Conservation (phyloP, 176 grass and related monocot species). For the Triticum turgidum region DNA sequence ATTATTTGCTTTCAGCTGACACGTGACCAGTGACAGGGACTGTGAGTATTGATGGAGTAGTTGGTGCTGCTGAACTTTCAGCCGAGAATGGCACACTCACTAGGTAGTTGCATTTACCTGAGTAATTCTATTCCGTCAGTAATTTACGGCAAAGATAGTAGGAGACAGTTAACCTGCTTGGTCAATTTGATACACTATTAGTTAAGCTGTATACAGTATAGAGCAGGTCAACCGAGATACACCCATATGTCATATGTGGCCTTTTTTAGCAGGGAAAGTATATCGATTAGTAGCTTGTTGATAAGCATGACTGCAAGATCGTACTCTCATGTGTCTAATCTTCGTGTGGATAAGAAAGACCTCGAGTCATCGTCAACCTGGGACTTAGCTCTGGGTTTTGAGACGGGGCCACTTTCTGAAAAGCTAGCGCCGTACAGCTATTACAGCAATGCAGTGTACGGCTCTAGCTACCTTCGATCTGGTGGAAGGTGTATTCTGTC, state of each 20-base stretch:
- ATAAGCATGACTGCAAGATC: not conserved
- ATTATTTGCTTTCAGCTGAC: conserved; percentile 14
- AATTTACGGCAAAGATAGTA: not conserved
- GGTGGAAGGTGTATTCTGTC: not conserved
- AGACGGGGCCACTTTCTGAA: not conserved
- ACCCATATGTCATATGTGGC: not conserved
- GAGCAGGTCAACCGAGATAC: not conserved
- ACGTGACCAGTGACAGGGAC: not conserved
- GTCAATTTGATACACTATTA: not conserved
- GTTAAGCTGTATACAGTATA: not conserved
- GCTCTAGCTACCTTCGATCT: not conserved
- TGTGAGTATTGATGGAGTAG: conserved; percentile 25
- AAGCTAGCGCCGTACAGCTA: conserved; percentile 13
- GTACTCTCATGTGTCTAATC: not conserved
- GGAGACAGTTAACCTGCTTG: not conserved
- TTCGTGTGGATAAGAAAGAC: conserved; percentile 8
- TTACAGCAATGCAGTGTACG: not conserved
- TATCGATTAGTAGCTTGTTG: not conserved
- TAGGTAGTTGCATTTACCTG: not conserved
- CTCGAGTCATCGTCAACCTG: not conserved
- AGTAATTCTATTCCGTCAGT: not conserved
- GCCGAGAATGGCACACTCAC: not conserved
- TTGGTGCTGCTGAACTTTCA: not conserved
- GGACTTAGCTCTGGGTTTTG: not conserved
- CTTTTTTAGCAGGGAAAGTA: not conserved